Conservation (phyloP, 148 eudicot genomes). For the Pouteria glomerata region DNA sequence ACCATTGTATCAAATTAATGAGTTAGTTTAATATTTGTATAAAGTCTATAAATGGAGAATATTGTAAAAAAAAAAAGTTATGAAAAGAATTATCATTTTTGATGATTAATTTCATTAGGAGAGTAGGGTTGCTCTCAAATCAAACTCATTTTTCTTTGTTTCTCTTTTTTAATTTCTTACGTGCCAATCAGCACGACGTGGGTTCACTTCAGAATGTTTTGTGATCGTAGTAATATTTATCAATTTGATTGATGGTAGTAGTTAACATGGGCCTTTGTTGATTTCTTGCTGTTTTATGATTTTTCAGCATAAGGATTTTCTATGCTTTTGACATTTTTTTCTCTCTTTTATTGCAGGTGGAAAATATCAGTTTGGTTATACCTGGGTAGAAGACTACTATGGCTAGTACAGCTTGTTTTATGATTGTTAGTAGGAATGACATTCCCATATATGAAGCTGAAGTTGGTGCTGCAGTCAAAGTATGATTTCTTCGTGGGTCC, state of each 20-base stretch:
- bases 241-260: neutral
- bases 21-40: no score
- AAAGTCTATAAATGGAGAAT: no score
- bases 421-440: constrained; percentile 93
- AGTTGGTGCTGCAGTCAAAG: constrained; percentile 78
- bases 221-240: neutral
- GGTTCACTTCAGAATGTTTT: neutral
- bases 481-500: constrained; percentile 20
- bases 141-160: no score
- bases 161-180: neutral
- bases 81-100: no score
- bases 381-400: constrained; percentile 15
- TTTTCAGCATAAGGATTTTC: neutral
- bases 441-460: constrained; percentile 98
- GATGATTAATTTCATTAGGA: no score
- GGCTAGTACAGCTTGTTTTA: constrained; percentile 89
- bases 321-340: neutral
- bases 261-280: neutral
- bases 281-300: neutral
- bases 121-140: no score
- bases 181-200: neutral
- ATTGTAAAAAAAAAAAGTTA: no score
- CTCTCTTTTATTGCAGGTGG: constrained; percentile 5
- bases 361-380: neutral
- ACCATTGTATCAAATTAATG: no score